A percentile compares a stretch with the other conserved stretches of the same genome.
Conservation (phyloP, 495 filamentous ascomycete species). For the Lentithecium fluviatile region DNA sequence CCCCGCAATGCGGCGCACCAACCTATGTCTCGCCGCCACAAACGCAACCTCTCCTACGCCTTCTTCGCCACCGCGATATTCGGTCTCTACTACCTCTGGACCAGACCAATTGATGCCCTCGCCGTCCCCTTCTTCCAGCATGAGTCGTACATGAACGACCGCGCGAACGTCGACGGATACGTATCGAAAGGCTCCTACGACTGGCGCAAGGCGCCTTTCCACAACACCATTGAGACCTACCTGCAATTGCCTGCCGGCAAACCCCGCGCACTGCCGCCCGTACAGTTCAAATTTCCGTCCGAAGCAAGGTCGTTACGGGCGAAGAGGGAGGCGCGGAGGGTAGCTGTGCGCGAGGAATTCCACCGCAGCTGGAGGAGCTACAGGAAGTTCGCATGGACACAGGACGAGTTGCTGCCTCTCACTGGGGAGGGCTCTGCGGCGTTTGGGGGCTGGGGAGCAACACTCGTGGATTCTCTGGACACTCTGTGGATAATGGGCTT, state of each 20-base stretch:
- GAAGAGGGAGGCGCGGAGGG: conserved; percentile 48
- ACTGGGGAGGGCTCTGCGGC: conserved; percentile 50
- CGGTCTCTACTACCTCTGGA: conserved; percentile 15
- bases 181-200: conserved; percentile 25
- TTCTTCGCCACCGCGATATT: conserved; percentile 1
- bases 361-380: conserved; percentile 74
- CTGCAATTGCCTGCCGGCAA: conserved; percentile 27
- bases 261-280: conserved; percentile 47
- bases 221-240: conserved; percentile 14
- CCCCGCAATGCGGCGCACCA: neutral
- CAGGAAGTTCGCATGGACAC: conserved; percentile 70
- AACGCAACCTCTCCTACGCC: conserved; percentile 1
- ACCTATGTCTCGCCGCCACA: conserved; percentile 9
- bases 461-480: conserved; percentile 43
- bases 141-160: conserved; percentile 29
- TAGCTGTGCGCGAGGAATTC: conserved; percentile 68
- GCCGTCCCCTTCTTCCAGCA: conserved; percentile 20
- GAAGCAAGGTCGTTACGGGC: conserved; percentile 45
- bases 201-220: conserved; percentile 31
- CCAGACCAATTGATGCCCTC: conserved; percentile 10
- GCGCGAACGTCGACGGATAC: conserved; percentile 3
- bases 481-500: conserved; percentile 46
- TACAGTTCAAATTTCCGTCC: conserved; percentile 54
- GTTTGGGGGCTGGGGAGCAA: conserved; percentile 45
- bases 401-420: conserved; percentile 74